Conservation (phyloP, 2,329 filamentous ascomycete genomes). For the Pseudogymnoascus destructans region DNA sequence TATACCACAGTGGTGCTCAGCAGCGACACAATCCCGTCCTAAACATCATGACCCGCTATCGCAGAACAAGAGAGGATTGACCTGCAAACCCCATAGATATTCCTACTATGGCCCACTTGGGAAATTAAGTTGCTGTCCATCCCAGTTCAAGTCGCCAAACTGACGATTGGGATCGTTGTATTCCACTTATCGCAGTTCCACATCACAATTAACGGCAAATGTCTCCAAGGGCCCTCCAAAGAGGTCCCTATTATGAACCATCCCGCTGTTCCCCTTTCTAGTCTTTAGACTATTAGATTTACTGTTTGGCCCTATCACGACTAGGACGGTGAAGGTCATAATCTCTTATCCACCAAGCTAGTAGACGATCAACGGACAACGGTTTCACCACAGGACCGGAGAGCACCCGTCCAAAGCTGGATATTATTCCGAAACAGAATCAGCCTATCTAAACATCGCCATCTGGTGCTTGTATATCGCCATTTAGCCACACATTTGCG, state of each 20-base stretch:
- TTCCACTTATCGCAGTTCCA: background rate
- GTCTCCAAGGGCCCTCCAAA: background rate
- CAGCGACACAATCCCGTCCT: constrained; percentile 7
- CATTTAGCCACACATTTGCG: background rate
- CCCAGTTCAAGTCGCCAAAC: constrained; percentile 10
- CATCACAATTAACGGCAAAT: background rate
- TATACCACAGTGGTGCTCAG: constrained; percentile 5
- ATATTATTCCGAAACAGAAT: background rate
- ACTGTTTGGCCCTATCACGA: background rate
- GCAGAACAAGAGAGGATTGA: background rate
- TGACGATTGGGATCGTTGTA: background rate
- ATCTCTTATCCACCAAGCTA: background rate
- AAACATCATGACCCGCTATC: constrained; percentile 2
- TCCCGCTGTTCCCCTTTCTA: background rate
- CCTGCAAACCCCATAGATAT: constrained; percentile 1
- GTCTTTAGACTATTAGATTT: background rate
- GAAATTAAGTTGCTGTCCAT: constrained; percentile 11
- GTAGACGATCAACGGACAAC: background rate
- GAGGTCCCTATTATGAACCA: background rate
- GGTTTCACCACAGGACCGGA: background rate
- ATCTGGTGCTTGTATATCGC: background rate
- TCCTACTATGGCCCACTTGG: background rate
- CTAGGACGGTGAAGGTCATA: background rate
- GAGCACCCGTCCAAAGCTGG: background rate
- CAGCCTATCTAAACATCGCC: constrained; percentile 5